Evolutionary conservation across 2,329 filamentous ascomycete genomes (phyloP).

Genomic region (Pseudogymnoascus sp.): DNA sequence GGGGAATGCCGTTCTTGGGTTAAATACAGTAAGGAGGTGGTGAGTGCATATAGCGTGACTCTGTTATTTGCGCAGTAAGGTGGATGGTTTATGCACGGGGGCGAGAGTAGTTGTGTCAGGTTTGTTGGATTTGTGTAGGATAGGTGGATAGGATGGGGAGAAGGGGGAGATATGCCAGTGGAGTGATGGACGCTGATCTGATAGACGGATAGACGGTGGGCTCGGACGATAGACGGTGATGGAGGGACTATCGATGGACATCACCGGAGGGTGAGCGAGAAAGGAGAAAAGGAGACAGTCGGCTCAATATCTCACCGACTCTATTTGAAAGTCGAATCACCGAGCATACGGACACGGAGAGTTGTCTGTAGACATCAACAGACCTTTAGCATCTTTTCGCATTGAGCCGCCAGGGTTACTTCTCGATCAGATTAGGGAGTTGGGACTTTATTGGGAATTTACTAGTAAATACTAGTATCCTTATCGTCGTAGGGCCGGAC

Average conservation of each 20-base stretch:
- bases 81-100: not conserved
- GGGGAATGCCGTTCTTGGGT: too few species aligned
- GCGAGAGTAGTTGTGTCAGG: not conserved
- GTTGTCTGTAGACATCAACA: too few species aligned
- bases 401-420: not conserved
- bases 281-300: not conserved
- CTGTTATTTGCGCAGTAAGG: too few species aligned
- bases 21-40: too few species aligned
- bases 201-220: not conserved
- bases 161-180: not conserved
- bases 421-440: not conserved
- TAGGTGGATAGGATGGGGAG: not conserved
- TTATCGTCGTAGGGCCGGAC: not conserved
- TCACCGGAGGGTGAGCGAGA: not conserved
- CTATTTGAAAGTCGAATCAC: too few species aligned
- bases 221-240: not conserved
- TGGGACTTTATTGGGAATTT: not conserved
- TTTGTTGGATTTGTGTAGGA: not conserved
- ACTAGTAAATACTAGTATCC: not conserved
- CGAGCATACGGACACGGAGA: too few species aligned
- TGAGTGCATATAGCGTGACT: too few species aligned
- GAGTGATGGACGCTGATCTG: not conserved
- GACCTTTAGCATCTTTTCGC: not conserved
- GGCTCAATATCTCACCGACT: too few species aligned
- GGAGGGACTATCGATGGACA: not conserved